Evolutionary conservation across 2,329 filamentous ascomycete species (phyloP).

Genomic region (Karstenula rhodostoma): DNA sequence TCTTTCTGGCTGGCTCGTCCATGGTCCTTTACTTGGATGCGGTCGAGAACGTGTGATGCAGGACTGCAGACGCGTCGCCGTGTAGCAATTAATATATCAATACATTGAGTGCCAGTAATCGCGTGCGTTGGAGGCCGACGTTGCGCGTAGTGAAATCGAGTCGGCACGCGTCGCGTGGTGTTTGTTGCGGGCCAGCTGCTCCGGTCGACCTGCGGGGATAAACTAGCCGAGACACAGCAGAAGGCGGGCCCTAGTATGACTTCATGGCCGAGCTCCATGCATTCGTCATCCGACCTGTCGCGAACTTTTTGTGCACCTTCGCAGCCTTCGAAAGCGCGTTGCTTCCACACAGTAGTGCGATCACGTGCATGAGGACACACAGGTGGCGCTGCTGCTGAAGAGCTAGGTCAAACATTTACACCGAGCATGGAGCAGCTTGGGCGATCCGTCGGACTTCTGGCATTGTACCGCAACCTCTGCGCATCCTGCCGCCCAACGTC

Average conservation of each 20-base stretch:
- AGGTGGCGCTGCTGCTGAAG: neutral
- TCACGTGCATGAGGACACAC: conserved; percentile 3
- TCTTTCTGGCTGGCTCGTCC: conserved; percentile 46
- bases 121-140: conserved; percentile 4
- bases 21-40: conserved; percentile 23
- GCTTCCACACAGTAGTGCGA: neutral
- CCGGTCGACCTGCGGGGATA: conserved; percentile 28
- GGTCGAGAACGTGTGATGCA: neutral
- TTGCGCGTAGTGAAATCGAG: conserved; percentile 6
- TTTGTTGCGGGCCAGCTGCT: conserved; percentile 21
- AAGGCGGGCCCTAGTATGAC: conserved; percentile 41
- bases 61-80: conserved; percentile 10
- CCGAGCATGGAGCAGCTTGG: conserved; percentile 27
- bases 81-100: conserved; percentile 15
- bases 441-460: conserved; percentile 24
- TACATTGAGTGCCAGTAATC: conserved; percentile 4
- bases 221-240: conserved; percentile 34
- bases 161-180: conserved; percentile 38
- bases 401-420: neutral
- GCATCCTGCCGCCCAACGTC: conserved; percentile 33
- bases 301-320: conserved; percentile 5
- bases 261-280: conserved; percentile 30
- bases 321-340: neutral
- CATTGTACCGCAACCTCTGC: conserved; percentile 35
- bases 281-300: conserved; percentile 23